Conservation (phyloP, 805 yeast species). For the Yamadazyma olivae region DNA sequence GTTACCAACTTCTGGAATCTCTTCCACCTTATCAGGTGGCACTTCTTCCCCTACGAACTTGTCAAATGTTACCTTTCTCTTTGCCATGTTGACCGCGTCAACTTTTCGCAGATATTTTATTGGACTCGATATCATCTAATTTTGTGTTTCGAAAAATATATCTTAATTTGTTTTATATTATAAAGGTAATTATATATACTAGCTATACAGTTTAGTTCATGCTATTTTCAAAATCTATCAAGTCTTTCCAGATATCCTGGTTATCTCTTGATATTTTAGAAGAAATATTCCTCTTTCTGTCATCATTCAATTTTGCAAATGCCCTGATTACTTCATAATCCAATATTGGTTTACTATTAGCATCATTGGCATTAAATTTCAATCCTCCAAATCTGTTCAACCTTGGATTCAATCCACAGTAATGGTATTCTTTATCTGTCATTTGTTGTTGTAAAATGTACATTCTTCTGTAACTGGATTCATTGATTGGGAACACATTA, state of each 20-base stretch:
- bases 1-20: slow-evolving; percentile 7
- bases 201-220: no score
- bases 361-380: slow-evolving; percentile 28
- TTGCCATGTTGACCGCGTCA: slow-evolving; percentile 6
- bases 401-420: slow-evolving; percentile 79
- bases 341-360: slow-evolving; percentile 58
- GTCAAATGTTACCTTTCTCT: slow-evolving; percentile 14
- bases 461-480: slow-evolving; percentile 72
- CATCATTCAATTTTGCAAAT: slow-evolving; percentile 56
- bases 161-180: no score
- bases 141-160: not conserved
- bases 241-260: slow-evolving; percentile 65
- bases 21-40: slow-evolving; percentile 1
- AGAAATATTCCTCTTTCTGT: slow-evolving; percentile 51
- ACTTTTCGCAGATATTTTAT: no score
- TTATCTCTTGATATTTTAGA: slow-evolving; percentile 55
- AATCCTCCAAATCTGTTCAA: slow-evolving; percentile 54
- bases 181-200: no score
- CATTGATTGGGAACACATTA: slow-evolving; percentile 70
- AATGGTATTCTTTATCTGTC: slow-evolving; percentile 68
- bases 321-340: slow-evolving; percentile 57
- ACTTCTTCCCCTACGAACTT: slow-evolving; percentile 7
- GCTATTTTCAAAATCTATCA: slow-evolving; percentile 52
- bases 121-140: not conserved
- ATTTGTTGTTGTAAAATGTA: slow-evolving; percentile 86